Conservation (phyloP, 1,139 yeast species). For the Kurtzmaniella quercitrusa region DNA sequence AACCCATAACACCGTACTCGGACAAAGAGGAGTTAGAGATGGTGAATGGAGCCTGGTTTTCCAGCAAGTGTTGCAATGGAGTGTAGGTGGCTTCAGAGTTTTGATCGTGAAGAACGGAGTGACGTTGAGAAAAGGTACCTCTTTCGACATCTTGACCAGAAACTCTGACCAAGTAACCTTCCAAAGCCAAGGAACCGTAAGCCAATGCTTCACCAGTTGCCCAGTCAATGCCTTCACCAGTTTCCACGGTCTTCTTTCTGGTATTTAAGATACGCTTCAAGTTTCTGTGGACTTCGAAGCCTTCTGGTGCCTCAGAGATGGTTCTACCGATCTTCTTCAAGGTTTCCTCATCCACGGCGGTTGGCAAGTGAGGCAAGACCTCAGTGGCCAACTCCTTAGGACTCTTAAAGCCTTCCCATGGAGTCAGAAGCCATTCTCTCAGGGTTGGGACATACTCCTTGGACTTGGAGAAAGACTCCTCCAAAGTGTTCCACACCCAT, state of each 20-base stretch:
- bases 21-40: conserved; percentile 96
- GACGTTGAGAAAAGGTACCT: conserved; percentile 99
- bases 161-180: conserved; percentile 95
- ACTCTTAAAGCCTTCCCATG: conserved; percentile 99
- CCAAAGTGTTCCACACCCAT: conserved; percentile 96
- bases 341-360: conserved; percentile 72
- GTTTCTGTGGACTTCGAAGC: conserved; percentile 90
- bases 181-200: conserved; percentile 85
- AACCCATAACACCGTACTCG: conserved; percentile 98
- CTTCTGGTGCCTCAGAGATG: conserved; percentile 82
- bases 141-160: conserved; percentile 99
- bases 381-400: conserved; percentile 97
- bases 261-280: conserved; percentile 88
- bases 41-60: conserved; percentile 81
- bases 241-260: conserved; percentile 82
- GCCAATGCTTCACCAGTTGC: conserved; percentile 99
- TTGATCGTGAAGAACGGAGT: conserved; percentile 97
- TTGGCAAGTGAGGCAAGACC: conserved; percentile 92
- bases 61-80: conserved; percentile 76
- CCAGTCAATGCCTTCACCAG: conserved; percentile 97
- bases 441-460: conserved; percentile 90
- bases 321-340: conserved; percentile 76
- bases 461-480: conserved; percentile 81
- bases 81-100: conserved; percentile 75
- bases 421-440: conserved; percentile 97